A percentile compares a stretch with the other conserved stretches of the same genome.
Conservation (phyloP, 2,329 filamentous ascomycete species). For the Colletotrichum liriopes region DNA sequence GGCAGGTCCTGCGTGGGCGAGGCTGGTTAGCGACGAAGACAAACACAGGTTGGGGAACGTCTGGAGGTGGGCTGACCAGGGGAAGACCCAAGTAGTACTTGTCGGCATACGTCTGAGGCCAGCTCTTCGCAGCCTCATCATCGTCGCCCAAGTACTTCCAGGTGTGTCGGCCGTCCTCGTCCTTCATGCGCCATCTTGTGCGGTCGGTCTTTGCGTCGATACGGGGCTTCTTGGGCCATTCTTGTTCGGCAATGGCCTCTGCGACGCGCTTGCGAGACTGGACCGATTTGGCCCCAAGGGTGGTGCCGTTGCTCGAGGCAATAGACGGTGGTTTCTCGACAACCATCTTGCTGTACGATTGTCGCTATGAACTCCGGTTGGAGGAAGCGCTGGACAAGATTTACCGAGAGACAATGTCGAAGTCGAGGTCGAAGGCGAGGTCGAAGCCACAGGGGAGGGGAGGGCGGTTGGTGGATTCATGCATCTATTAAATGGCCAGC, state of each 20-base stretch:
- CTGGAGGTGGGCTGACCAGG: conserved; percentile 68
- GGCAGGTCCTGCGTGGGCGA: conserved; percentile 75
- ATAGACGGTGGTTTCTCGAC: conserved; percentile 29
- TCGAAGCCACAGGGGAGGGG: neutral
- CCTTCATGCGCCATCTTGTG: conserved; percentile 85
- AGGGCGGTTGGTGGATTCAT: conserved; percentile 24
- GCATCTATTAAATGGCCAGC: conserved; percentile 27
- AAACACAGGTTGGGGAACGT: neutral
- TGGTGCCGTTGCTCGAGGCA: conserved; percentile 35
- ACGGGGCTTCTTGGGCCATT: conserved; percentile 62
- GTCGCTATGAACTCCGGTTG: neutral
- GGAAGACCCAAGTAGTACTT: conserved; percentile 89
- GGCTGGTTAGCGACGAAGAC: neutral
- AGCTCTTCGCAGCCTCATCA: conserved; percentile 77
- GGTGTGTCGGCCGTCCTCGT: conserved; percentile 88
- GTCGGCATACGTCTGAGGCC: conserved; percentile 92
- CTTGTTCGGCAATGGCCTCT: conserved; percentile 54
- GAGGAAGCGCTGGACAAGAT: too few relatives aligned
- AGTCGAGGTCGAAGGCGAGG: neutral
- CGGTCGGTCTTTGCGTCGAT: conserved; percentile 79
- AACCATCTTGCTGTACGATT: conserved; percentile 9
- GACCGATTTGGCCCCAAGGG: neutral
- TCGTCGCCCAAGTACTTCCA: conserved; percentile 93
- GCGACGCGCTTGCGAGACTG: conserved; percentile 62
- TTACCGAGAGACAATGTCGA: neutral